Evolutionary conservation across 192 early-diverging fungal genomes (phyloP).

Genomic region (Backusella tuberculispora): DNA sequence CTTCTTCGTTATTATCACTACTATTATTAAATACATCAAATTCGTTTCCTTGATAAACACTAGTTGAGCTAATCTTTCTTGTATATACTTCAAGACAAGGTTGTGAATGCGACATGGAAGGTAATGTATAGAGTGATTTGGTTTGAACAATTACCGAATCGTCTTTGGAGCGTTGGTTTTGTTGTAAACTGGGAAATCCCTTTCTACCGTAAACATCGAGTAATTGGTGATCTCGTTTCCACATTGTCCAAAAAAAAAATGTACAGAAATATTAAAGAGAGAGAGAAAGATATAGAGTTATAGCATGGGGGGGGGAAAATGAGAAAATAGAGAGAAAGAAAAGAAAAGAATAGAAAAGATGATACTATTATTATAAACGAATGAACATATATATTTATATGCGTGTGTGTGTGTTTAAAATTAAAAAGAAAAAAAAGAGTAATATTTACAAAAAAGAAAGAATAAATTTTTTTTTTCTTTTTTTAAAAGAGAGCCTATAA

Average conservation of each 20-base stretch:
- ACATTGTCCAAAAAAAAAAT: constrained; percentile 1
- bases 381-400: neutral
- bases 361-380: too few species aligned
- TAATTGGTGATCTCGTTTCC: constrained; percentile 5
- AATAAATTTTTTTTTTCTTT: neutral
- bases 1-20: neutral
- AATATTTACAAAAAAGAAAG: neutral
- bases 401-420: neutral
- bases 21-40: constrained; percentile 11
- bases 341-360: neutral
- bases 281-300: neutral
- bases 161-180: neutral
- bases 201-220: neutral
- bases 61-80: neutral
- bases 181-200: neutral
- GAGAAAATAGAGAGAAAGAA: neutral
- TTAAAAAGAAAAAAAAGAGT: neutral
- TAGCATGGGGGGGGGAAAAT: neutral
- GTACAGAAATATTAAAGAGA: neutral
- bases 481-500: constrained; percentile 12
- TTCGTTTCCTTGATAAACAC: constrained; percentile 12
- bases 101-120: neutral
- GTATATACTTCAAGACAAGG: neutral
- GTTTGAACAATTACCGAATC: neutral
- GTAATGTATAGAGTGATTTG: neutral